Base-by-base conservation (phyloP, 1,284 basidiomycete species). In the Ganoderma boninense region DNA sequence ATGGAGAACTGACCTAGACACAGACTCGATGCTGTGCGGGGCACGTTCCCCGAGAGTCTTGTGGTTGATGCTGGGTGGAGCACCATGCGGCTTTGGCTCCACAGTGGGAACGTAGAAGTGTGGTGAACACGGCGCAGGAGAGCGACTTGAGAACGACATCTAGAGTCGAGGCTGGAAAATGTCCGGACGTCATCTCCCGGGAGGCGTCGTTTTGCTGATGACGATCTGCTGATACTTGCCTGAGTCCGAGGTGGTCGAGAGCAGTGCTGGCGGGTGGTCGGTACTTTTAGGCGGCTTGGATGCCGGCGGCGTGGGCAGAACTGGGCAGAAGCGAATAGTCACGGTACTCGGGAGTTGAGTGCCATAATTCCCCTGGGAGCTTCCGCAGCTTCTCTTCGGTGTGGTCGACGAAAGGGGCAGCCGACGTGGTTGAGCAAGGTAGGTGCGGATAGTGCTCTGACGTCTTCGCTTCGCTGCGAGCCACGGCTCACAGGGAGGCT, bases 381-480 rank as follows among this genome's bases (percentile, higher is more conserved):
- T 40, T 44, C 6, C 44, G 60, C 38, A 32, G 26, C 52, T 62
- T 67, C 66, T 67, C 8, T 46, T 14, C 52, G 23, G 68, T 56
- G 62, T 8, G 23, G 57, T 52, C 20, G 57, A 65, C 64, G 40
- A 60, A 66, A 49, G 42, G 16, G 40, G 68, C 18, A 66, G 29
- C 23, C 49, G 52, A 54, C 44, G 64, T 66, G 40, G 68, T 63
- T 66, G 23, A 49, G 18, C 46, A 52, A 7, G 38, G 49, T 4
- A 61, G 64, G 49, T 2, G 62, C 29, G 13, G 60, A 43, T 43
- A 29, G 35, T 60, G 57, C 32, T 35, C 35, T 40, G 40, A 44
- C 49, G 57, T 20, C 49, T 44, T 29, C 23, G n/a, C 49, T 44
- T 29, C 23, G n/a, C 42, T 43, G 65, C 29, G 3, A 26, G 32